Evolutionary conservation across 2,329 filamentous ascomycete species (phyloP), one percentile per base, ranked within the genome.

Genomic region (Trichothecium sympodiale): DNA sequence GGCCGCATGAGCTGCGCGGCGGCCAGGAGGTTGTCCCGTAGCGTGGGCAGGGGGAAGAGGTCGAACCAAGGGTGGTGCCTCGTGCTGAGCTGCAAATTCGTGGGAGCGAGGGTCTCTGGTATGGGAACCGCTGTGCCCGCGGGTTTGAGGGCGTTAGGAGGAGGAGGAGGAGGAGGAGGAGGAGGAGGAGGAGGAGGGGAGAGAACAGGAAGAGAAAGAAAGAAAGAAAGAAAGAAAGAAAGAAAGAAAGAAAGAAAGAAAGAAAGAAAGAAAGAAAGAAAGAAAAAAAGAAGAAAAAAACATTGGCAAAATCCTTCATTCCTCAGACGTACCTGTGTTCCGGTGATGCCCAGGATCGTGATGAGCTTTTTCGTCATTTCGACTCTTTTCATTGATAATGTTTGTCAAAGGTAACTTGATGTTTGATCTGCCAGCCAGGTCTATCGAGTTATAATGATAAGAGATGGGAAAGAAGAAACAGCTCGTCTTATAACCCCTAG

Each of bases 181-280:
- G 56, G n/a, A 53, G 56, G 41, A 62, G 59, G 36, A 63, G 56
- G 38, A 61, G 56, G 43, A 61, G 58, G 38, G 56, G 43, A 33
- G 40, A 55, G 34, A 62, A 57, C 17, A 59, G 60, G 42, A 62
- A 61, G 8, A 31, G 13, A 35, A 56, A 39, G 12, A 43, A 43
- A 13, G 38, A 39, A 27, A 46, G 40, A 28, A 28, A n/a, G 26
- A 9, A 12, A 17, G 13, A 5, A 32, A 17, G 30, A 16, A 16
- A 7, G 13, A n/a, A 17, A 17, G 30, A 17, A n/a, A 32, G n/a
- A 17, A 3, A 7, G 30, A 8, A 12, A 7, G 16, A 12, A 32
- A 17, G 3, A n/a, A n/a, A n/a, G n/a, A n/a, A n/a, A n/a, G n/a
- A n/a, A n/a, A n/a, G n/a, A n/a, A n/a, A n/a, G n/a, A n/a, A n/a